Conservation (phyloP, 768 basidiomycete genomes). For the Leccinum uliginosum region DNA sequence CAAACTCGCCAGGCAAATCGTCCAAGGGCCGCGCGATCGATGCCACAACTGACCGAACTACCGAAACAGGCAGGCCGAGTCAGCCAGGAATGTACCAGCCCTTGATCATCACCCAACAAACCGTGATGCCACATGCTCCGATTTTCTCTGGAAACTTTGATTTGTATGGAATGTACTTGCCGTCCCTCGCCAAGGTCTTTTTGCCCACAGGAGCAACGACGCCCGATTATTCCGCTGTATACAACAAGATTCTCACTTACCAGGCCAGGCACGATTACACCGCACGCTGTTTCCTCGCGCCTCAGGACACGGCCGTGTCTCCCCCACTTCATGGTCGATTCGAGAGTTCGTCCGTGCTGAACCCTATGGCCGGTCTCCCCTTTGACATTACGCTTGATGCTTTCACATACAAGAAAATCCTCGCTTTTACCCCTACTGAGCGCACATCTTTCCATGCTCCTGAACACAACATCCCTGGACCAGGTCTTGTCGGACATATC, state of each 20-base stretch:
- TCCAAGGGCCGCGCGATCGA: constrained; percentile 3
- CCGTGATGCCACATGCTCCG: constrained; percentile 5
- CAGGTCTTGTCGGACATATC: constrained; percentile 28
- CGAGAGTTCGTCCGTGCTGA: constrained; percentile 21
- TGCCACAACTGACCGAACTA: neutral
- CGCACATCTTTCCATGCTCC: constrained; percentile 24
- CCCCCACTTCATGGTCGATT: constrained; percentile 24
- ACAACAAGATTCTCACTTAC: constrained; percentile 34
- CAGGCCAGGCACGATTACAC: constrained; percentile 37
- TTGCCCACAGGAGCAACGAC: constrained; percentile 24
- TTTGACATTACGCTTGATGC: constrained; percentile 28
- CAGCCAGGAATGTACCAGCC: constrained; percentile 8
- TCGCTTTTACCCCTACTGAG: constrained; percentile 28
- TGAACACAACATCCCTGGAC: constrained; percentile 16
- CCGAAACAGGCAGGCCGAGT: neutral
- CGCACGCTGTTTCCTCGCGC: constrained; percentile 28
- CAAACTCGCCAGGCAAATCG: constrained; percentile 8
- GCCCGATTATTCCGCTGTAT: constrained; percentile 29
- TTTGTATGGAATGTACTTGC: constrained; percentile 37
- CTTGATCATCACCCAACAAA: constrained; percentile 3
- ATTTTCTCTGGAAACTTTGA: constrained; percentile 35
- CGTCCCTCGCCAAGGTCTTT: constrained; percentile 33
- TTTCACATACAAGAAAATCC: constrained; percentile 22
- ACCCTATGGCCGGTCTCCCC: constrained; percentile 35
- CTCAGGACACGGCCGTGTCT: neutral